These are phyloP conservation scores for Strobilomyces echinocephalus DNA, from an alignment of 768 basidiomycete species.

Conservation along the genomic window DNA sequence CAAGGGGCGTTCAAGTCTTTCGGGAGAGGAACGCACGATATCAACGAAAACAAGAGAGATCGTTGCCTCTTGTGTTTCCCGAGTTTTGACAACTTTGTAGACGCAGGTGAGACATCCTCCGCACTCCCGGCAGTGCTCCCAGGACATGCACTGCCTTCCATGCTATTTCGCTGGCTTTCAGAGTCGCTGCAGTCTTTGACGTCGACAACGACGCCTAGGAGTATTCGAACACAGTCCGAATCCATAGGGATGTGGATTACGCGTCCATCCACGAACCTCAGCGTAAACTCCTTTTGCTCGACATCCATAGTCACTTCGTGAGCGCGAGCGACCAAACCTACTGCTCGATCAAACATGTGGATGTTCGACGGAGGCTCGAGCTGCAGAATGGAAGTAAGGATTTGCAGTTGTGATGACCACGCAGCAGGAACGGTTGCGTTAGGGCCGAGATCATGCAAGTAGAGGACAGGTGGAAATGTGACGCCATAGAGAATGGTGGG, in stretches of 20 bases:
- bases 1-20: neutral
- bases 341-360: conserved; percentile 58
- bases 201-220: conserved; percentile 50
- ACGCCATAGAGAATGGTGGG: conserved; percentile 59
- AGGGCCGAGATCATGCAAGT: conserved; percentile 31
- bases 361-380: conserved; percentile 49
- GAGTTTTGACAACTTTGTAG: conserved; percentile 30
- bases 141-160: conserved; percentile 25
- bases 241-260: conserved; percentile 46
- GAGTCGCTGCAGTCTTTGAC: conserved; percentile 45
- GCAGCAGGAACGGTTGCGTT: conserved; percentile 37
- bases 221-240: conserved; percentile 37
- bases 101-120: conserved; percentile 13
- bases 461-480: conserved; percentile 42
- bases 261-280: conserved; percentile 55
- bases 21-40: conserved; percentile 40
- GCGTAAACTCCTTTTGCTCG: conserved; percentile 39
- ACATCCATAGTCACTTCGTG: conserved; percentile 63
- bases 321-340: conserved; percentile 50
- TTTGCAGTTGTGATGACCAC: conserved; percentile 53
- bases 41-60: conserved; percentile 65
- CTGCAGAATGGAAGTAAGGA: conserved; percentile 44
- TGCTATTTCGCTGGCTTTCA: conserved; percentile 28
- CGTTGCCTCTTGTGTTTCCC: conserved; percentile 64
- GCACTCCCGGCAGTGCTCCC: conserved; percentile 15